Percentiles rank a stretch among this genome's conserved stretches.
phyloP scores from a whole-genome alignment of 1,139 yeast genomes.

The Sugiyamaella japonica region DNA sequence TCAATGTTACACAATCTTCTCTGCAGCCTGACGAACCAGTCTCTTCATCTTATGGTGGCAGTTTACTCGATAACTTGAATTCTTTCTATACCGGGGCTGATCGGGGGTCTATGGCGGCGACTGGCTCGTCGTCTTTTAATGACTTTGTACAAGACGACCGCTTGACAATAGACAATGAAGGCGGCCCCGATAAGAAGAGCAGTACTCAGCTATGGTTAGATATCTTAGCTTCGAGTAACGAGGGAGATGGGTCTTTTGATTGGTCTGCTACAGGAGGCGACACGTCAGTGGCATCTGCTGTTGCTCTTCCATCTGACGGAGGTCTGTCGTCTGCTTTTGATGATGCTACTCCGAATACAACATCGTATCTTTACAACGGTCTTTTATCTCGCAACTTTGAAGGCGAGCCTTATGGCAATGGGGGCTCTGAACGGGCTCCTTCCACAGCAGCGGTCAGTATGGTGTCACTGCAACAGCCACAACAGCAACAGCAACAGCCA shows the following conservation, averaged over 20 bases:
- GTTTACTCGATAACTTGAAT: background rate
- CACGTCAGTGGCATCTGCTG: slow-evolving; percentile 7
- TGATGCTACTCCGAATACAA: slow-evolving; percentile 14
- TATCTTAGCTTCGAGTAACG: slow-evolving; percentile 1
- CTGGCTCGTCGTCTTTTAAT: background rate
- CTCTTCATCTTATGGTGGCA: background rate
- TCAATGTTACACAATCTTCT: background rate
- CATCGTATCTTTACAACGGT: slow-evolving; percentile 6
- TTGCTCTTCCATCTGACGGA: slow-evolving; percentile 13
- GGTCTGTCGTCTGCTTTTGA: slow-evolving; percentile 10
- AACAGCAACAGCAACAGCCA: background rate
- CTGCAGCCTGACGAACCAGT: background rate
- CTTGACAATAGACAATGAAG: background rate
- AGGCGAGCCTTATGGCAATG: background rate
- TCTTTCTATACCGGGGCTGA: background rate
- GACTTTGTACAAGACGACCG: background rate
- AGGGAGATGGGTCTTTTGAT: slow-evolving; percentile 4
- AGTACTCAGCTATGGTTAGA: slow-evolving; percentile 13
- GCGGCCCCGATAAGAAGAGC: background rate
- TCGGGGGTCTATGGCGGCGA: background rate
- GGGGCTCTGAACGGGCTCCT: slow-evolving; percentile 1
- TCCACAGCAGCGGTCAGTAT: slow-evolving; percentile 3
- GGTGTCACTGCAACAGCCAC: background rate
- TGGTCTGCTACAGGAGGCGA: slow-evolving; percentile 12
- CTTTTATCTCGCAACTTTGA: slow-evolving; percentile 10